These are phyloP conservation scores for Apiospora marii DNA, from an alignment of 2,329 filamentous ascomycete species.

Conservation along the genomic window DNA sequence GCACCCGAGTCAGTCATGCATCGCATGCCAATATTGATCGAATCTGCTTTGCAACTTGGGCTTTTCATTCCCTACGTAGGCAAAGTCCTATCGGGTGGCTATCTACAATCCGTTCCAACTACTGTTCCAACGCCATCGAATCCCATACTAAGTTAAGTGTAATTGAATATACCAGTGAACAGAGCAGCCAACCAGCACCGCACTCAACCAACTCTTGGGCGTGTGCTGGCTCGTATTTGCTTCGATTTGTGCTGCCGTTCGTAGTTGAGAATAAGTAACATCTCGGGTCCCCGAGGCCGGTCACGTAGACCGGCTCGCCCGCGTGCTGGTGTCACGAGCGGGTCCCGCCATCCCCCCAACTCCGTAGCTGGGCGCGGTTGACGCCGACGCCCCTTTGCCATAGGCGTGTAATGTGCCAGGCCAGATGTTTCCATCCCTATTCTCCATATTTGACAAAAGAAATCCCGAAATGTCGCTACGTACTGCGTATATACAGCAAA, in stretches of 20 bases:
- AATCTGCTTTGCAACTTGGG: neutral
- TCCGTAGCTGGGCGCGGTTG: slow-evolving; percentile 10
- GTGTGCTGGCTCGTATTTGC: neutral
- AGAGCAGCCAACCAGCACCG: neutral
- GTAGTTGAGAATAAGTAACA: slow-evolving; percentile 7
- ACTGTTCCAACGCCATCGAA: neutral
- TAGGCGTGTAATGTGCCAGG: neutral
- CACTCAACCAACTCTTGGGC: neutral
- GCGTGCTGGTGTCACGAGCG: neutral
- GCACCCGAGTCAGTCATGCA: neutral
- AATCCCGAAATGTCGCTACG: slow-evolving; percentile 10
- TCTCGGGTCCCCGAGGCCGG: neutral
- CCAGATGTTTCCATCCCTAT: neutral
- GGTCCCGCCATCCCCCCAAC: slow-evolving; percentile 8
- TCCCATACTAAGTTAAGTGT: neutral
- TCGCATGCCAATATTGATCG: neutral
- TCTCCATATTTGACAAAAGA: slow-evolving; percentile 15
- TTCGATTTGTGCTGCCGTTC: neutral
- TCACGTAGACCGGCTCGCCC: neutral
- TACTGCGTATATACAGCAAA: slow-evolving; percentile 18
- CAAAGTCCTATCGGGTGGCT: neutral
- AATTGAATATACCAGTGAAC: neutral
- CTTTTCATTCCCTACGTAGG: neutral
- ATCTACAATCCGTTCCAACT: neutral
- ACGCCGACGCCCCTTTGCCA: neutral